A percentile compares a stretch with the other conserved stretches of the same genome.
Conservation (phyloP, 345 rosid species). For the Xanthoceras sorbifolium region DNA sequence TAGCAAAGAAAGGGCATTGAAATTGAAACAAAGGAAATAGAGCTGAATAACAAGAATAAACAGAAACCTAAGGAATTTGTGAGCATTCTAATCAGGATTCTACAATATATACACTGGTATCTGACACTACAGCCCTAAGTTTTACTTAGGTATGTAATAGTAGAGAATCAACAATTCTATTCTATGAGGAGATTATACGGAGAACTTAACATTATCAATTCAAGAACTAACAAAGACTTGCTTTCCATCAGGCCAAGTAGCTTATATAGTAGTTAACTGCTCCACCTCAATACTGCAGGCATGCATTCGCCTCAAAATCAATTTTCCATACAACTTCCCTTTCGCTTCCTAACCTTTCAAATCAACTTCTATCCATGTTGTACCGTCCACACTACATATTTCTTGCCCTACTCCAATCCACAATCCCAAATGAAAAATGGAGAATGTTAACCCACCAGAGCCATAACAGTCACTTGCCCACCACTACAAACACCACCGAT, state of each 20-base stretch:
- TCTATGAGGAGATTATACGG: conserved; percentile 5
- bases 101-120: conserved; percentile 41
- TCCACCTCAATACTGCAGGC: conserved; percentile 21
- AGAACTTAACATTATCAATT: conserved; percentile 2
- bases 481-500: background rate
- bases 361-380: conserved; percentile 29
- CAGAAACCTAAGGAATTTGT: conserved; percentile 24
- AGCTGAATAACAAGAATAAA: conserved; percentile 14
- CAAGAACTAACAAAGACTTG: conserved; percentile 9
- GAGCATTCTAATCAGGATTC: conserved; percentile 30
- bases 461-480: conserved; percentile 7
- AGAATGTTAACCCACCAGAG: conserved; percentile 41
- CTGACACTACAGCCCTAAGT: conserved; percentile 24
- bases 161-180: conserved; percentile 26
- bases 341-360: conserved; percentile 20
- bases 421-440: conserved; percentile 23
- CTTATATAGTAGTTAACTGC: conserved; percentile 12
- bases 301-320: conserved; percentile 7
- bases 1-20: conserved; percentile 19
- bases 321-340: conserved; percentile 12
- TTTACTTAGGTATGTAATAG: conserved; percentile 7
- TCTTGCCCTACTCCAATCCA: conserved; percentile 20
- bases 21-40: conserved; percentile 13
- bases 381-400: conserved; percentile 10
- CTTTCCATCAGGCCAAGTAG: conserved; percentile 13